Conservation (phyloP, 108 stramenopile species). For the Nitzschia putrida region DNA sequence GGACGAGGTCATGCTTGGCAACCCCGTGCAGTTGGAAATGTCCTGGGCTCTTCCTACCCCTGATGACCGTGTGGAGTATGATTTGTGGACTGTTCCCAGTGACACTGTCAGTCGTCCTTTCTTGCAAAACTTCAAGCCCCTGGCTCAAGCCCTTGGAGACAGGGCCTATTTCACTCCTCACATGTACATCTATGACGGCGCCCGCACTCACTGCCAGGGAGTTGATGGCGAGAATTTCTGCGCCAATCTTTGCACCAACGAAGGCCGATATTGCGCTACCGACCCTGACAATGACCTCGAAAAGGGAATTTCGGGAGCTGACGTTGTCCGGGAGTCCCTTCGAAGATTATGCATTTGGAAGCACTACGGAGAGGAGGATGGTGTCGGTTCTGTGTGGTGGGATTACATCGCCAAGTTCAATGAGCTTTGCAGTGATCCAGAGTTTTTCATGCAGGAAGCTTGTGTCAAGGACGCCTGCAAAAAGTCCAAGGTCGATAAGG, state of each 20-base stretch:
- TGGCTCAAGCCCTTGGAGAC: slow-evolving; percentile 68
- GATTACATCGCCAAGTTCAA: slow-evolving; percentile 82
- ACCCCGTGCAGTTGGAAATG: slow-evolving; percentile 86
- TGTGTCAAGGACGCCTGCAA: slow-evolving; percentile 71
- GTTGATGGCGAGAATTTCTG: slow-evolving; percentile 69
- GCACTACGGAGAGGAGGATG: slow-evolving; percentile 74
- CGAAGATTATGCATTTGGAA: slow-evolving; percentile 92
- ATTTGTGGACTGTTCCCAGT: slow-evolving; percentile 86
- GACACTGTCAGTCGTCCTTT: slow-evolving; percentile 68
- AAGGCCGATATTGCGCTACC: slow-evolving; percentile 89
- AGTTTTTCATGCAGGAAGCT: slow-evolving; percentile 74
- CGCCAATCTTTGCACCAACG: slow-evolving; percentile 88
- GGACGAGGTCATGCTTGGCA: slow-evolving; percentile 56
- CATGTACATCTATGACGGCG: slow-evolving; percentile 88
- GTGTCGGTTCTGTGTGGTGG: slow-evolving; percentile 89
- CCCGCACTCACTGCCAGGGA: slow-evolving; percentile 66
- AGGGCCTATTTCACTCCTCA: slow-evolving; percentile 89
- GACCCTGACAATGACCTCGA: slow-evolving; percentile 92
- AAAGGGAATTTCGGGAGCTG: slow-evolving; percentile 84
- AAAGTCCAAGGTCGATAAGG: slow-evolving; percentile 62
- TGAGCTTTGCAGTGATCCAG: slow-evolving; percentile 56
- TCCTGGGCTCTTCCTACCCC: slow-evolving; percentile 84
- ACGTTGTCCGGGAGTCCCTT: slow-evolving; percentile 89
- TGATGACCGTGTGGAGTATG: slow-evolving; percentile 90
- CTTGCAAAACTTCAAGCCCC: slow-evolving; percentile 64